Conservation (phyloP, 2,329 filamentous ascomycete species). For the Dactylellina sp. region DNA sequence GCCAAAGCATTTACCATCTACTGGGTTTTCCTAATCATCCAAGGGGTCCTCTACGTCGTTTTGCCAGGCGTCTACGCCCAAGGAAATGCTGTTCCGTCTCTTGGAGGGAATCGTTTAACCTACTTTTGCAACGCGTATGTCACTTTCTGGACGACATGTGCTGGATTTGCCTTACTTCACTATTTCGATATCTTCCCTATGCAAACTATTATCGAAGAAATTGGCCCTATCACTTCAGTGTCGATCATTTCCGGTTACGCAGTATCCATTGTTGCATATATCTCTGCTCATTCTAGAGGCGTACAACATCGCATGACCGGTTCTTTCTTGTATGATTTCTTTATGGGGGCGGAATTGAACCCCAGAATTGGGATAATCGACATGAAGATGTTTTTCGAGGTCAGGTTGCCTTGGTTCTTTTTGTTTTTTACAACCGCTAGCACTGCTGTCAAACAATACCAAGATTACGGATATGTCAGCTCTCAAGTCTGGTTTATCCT, state of each 20-base stretch:
- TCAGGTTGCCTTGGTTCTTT: conserved; percentile 92
- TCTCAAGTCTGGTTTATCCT: conserved; percentile 86
- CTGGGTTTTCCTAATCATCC: conserved; percentile 90
- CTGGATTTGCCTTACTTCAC: conserved; percentile 77
- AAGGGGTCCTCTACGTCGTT: conserved; percentile 83
- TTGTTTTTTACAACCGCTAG: conserved; percentile 82
- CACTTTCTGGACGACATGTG: conserved; percentile 88
- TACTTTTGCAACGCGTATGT: conserved; percentile 95
- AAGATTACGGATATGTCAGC: conserved; percentile 84
- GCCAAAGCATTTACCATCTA: conserved; percentile 90
- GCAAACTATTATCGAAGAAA: conserved; percentile 93
- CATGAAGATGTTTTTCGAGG: conserved; percentile 97
- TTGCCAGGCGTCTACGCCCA: conserved; percentile 88
- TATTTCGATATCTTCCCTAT: conserved; percentile 86
- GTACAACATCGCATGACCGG: conserved; percentile 93
- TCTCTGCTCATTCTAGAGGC: conserved; percentile 83
- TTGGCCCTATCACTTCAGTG: conserved; percentile 90
- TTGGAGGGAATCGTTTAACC: conserved; percentile 83
- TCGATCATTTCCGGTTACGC: conserved; percentile 90
- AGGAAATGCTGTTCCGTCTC: conserved; percentile 86
- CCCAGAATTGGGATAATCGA: conserved; percentile 84
- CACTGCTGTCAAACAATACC: conserved; percentile 83
- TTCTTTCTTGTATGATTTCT: conserved; percentile 84
- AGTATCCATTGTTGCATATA: conserved; percentile 84
- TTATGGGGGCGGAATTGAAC: conserved; percentile 89